phyloP scores from a whole-genome alignment of 305 asterid genomes.

The Rubia tinctorum region DNA sequence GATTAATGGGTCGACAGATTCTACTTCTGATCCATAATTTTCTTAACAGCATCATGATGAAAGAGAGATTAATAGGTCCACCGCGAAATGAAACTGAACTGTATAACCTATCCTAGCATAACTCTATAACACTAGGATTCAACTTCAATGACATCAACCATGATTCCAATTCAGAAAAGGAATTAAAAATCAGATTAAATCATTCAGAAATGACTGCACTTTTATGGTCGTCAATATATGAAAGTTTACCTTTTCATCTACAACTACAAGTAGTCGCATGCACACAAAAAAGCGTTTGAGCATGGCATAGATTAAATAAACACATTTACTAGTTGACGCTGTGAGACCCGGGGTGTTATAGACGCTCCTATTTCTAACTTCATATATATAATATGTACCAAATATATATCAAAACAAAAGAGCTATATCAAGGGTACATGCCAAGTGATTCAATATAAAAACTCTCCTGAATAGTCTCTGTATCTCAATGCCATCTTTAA shows the following conservation, averaged over 20 bases:
- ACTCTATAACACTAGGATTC: neutral
- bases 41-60: neutral
- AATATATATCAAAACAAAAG: neutral
- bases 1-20: neutral
- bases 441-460: neutral
- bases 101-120: neutral
- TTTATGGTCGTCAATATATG: neutral
- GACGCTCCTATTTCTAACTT: neutral
- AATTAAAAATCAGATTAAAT: neutral
- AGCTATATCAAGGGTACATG: constrained; percentile 1
- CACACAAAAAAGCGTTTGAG: neutral
- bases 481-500: neutral
- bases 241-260: neutral
- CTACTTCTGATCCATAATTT: neutral
- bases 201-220: neutral
- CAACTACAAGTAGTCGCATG: neutral
- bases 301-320: neutral
- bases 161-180: neutral
- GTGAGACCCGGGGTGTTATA: too few relatives aligned
- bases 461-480: neutral
- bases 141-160: neutral
- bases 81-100: neutral
- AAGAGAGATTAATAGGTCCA: neutral
- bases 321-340: neutral
- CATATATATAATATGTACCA: neutral